Evolutionary conservation across 805 yeast species (phyloP).

Genomic region (Zygotorulaspora sp.): DNA sequence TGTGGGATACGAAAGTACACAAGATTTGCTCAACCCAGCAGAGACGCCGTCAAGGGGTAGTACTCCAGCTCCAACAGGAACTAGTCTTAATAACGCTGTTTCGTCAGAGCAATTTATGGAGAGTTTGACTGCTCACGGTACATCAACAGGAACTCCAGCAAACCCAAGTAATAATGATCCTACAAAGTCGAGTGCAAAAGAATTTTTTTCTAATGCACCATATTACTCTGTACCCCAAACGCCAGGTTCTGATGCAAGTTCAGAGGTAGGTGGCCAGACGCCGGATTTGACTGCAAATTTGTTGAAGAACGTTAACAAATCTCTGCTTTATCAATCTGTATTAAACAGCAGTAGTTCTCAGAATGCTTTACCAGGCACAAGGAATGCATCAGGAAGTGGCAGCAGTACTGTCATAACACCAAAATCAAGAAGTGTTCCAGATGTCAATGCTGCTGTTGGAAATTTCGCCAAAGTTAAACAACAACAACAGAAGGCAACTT

Average conservation of each 20-base stretch:
- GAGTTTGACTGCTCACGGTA: conserved; percentile 37
- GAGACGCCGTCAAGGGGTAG: conserved; percentile 11
- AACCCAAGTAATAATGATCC: conserved; percentile 22
- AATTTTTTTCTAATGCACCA: conserved; percentile 43
- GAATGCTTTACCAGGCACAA: conserved; percentile 22
- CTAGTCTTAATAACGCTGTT: conserved; percentile 15
- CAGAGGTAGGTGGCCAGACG: conserved; percentile 6
- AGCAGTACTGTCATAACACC: conserved; percentile 34
- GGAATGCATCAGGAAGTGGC: conserved; percentile 6
- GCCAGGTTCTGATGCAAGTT: conserved; percentile 13
- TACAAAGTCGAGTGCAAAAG: conserved; percentile 45
- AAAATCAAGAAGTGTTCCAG: conserved; percentile 34
- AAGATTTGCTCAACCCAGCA: conserved; percentile 13
- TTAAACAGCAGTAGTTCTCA: conserved; percentile 20
- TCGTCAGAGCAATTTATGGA: conserved; percentile 35
- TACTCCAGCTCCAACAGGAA: conserved; percentile 11
- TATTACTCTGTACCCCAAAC: conserved; percentile 13
- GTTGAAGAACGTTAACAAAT: conserved; percentile 29
- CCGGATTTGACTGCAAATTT: conserved; percentile 27
- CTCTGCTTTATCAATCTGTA: conserved; percentile 26
- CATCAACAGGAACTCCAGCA: conserved; percentile 23
- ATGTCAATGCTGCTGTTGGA: conserved; percentile 28
- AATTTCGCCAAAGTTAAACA: conserved; percentile 31
- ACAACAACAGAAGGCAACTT: conserved; percentile 24
- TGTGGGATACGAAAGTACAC: conserved; percentile 12